Conservation (phyloP, 768 basidiomycete genomes). For the Cystofilobasidium bisporidii region DNA sequence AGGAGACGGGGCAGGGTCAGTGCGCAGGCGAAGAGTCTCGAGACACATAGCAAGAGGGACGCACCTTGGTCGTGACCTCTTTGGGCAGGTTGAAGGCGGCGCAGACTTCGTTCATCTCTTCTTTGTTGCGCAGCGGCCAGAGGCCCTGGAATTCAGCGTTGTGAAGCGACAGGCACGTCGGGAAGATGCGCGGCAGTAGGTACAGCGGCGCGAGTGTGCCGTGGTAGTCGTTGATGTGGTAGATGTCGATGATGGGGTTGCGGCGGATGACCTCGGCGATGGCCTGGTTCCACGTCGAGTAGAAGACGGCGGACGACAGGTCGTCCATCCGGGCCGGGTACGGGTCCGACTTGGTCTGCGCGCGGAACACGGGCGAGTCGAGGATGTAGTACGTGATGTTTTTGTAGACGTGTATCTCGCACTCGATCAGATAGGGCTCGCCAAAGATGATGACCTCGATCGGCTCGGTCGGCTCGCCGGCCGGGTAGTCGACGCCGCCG, state of each 20-base stretch:
- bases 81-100: constrained; percentile 97
- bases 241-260: constrained; percentile 71
- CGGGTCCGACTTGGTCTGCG: constrained; percentile 92
- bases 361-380: constrained; percentile 91
- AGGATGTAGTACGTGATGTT: constrained; percentile 92
- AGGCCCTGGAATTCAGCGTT: constrained; percentile 97
- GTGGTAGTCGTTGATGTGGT: constrained; percentile 55
- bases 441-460: constrained; percentile 95
- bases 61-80: constrained; percentile 74
- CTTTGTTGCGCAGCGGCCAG: constrained; percentile 46
- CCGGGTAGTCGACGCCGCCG: constrained; percentile 84
- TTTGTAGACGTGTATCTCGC: constrained; percentile 60
- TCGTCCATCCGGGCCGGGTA: constrained; percentile 94
- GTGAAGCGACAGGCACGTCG: constrained; percentile 81
- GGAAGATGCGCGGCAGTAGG: constrained; percentile 79
- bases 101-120: constrained; percentile 87
- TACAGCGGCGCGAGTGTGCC: constrained; percentile 85
- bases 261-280: constrained; percentile 85
- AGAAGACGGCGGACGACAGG: constrained; percentile 89
- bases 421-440: constrained; percentile 89
- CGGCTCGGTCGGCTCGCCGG: constrained; percentile 80
- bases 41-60: constrained; percentile 3
- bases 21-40: neutral
- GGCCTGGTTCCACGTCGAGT: constrained; percentile 96
- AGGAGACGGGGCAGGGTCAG: neutral